Base-by-base conservation (phyloP, 2,329 filamentous ascomycete species). In the Pseudocercospora macadamiae region DNA sequence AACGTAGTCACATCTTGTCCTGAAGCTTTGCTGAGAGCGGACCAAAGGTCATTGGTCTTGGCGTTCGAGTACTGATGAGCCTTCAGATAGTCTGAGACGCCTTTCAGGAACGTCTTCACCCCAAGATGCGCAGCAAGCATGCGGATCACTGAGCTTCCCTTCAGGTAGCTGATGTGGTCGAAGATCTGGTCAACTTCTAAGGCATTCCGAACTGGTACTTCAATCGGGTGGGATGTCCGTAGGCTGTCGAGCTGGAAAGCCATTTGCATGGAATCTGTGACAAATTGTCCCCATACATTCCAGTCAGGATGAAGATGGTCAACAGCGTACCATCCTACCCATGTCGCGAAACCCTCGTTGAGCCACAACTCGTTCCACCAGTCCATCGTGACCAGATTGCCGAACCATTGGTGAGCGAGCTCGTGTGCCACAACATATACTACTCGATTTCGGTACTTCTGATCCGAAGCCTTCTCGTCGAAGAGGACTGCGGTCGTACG, bases 341-440 rank as follows among this genome's bases (percentile, higher is more conserved):
- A 97, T 2, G 95, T 99, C 39, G 95, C 95, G 72, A 99, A 99
- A 54, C 63, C 93, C 76, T 97, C 93, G 71, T 96, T 96, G 53
- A 96, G 83, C 92, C 92, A 96, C 37, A 95, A 83, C 78, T 76
- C 71, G 59, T 62, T 79, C 77, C 72, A 96, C 91, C 92, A 96
- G 74, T 96, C 91, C 92, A 96, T 96, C 4, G 93, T 96, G 42
- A 96, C 92, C 9, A 96, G 83, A 74, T 96, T 96, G 34, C 92
- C 92, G 68, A 96, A 96, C 93, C 93, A 96, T 78, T 96, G 92
- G 72, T 96, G 92, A 56, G 93, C 95, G 62, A 99, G 83, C 76
- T 99, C 95, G 76, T 99, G 95, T n/a, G 95, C 93, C 51, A 97
- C 93, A 57, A 97, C 93, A 70, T 99, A 97, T 28, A 95, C 95